Evolutionary conservation across 2,329 filamentous ascomycete species (phyloP).

Genomic region (Colletotrichum caudatum): DNA sequence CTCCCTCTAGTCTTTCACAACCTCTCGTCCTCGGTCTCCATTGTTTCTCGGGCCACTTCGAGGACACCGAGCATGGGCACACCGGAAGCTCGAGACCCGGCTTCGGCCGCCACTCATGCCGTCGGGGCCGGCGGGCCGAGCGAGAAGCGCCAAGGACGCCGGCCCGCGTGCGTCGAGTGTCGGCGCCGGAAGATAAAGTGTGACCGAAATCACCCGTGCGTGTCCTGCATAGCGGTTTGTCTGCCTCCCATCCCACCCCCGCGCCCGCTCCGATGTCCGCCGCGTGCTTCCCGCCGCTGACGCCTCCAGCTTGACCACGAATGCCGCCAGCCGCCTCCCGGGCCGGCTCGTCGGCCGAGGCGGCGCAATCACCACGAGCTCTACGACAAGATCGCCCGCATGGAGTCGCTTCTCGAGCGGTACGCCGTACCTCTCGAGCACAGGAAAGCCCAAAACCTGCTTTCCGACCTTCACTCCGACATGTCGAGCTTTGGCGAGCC

Average conservation of each 20-base stretch:
- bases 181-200: constrained; percentile 73
- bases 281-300: neutral
- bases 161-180: constrained; percentile 66
- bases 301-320: constrained; percentile 11
- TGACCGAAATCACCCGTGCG: constrained; percentile 68
- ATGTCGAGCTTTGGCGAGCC: too few relatives aligned
- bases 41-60: neutral
- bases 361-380: constrained; percentile 26
- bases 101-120: neutral
- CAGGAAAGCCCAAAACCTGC: neutral
- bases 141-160: neutral
- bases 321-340: constrained; percentile 11
- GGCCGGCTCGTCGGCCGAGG: constrained; percentile 5
- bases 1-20: neutral
- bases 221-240: constrained; percentile 68
- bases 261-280: neutral
- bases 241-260: neutral
- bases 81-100: too few relatives aligned
- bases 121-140: neutral
- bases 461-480: neutral
- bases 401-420: constrained; percentile 16
- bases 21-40: too few relatives aligned
- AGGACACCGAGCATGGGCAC: neutral
- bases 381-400: constrained; percentile 12
- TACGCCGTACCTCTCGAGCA: neutral